Evolutionary conservation across 129 eudicot genomes (phyloP).

Genomic region (Gnaphalium uliginosum): DNA sequence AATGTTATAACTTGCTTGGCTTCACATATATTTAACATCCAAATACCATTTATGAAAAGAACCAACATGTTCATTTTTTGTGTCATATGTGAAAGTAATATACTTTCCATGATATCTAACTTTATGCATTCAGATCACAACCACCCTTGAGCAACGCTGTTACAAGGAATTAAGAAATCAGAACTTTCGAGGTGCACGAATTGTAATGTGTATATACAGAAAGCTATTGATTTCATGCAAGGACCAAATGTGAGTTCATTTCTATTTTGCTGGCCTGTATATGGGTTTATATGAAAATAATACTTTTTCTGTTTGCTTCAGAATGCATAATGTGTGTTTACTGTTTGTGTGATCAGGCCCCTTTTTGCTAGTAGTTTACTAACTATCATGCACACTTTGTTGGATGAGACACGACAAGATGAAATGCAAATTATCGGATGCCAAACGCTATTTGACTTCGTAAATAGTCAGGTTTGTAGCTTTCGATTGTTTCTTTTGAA

Average conservation of each 20-base stretch:
- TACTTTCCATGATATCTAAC: background rate
- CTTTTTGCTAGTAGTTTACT: conserved; percentile 77
- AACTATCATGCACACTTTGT: conserved; percentile 61
- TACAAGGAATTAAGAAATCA: conserved; percentile 74
- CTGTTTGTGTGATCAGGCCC: conserved; percentile 52
- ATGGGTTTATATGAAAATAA: background rate
- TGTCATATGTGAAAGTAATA: conserved; percentile 5
- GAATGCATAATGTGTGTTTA: background rate
- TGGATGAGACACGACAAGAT: conserved; percentile 73
- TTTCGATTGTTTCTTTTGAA: background rate
- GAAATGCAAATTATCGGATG: conserved; percentile 74
- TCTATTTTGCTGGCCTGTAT: background rate
- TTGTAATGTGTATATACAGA: conserved; percentile 69
- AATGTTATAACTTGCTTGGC: background rate
- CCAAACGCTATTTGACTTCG: conserved; percentile 69
- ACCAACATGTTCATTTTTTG: conserved; percentile 3
- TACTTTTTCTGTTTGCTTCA: background rate
- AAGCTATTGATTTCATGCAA: conserved; percentile 72
- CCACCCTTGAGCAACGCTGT: conserved; percentile 73
- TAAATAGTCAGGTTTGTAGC: conserved; percentile 56
- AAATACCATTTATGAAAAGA: background rate
- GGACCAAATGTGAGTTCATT: conserved; percentile 78
- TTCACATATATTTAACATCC: background rate
- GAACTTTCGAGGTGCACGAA: conserved; percentile 59
- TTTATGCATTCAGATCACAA: conserved; percentile 53